Conservation (phyloP, 2,329 filamentous ascomycete genomes). For the Claviceps digitariae region DNA sequence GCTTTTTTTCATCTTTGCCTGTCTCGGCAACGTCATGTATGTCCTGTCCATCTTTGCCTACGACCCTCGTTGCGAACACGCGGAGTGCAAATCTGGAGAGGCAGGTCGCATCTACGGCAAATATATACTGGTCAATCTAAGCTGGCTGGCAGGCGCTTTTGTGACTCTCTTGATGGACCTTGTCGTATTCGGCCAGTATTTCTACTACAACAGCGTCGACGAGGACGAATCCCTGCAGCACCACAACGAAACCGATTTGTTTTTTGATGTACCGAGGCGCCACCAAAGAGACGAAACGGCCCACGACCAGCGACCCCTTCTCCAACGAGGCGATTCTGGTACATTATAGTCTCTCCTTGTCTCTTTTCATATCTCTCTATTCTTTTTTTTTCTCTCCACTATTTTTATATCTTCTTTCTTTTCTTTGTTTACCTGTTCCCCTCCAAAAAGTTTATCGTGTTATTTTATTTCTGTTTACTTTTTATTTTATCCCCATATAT, state of each 20-base stretch:
- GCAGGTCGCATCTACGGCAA: slow-evolving; percentile 52
- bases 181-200: slow-evolving; percentile 83
- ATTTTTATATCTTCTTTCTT: background rate
- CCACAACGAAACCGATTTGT: slow-evolving; percentile 13
- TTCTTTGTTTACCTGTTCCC: background rate
- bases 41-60: slow-evolving; percentile 87
- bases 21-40: slow-evolving; percentile 87
- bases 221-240: slow-evolving; percentile 13
- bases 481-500: background rate
- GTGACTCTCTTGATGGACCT: slow-evolving; percentile 78
- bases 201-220: slow-evolving; percentile 50
- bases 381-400: background rate
- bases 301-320: slow-evolving; percentile 29
- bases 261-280: slow-evolving; percentile 11
- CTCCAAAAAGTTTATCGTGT: no score
- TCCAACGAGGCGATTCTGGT: slow-evolving; percentile 18
- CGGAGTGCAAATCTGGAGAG: slow-evolving; percentile 52
- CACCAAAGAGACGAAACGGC: slow-evolving; percentile 9
- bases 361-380: background rate
- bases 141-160: slow-evolving; percentile 80
- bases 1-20: slow-evolving; percentile 94
- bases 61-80: slow-evolving; percentile 52
- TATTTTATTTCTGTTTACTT: no score
- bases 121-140: slow-evolving; percentile 82
- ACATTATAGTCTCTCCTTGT: no score